These are phyloP conservation scores for Blastobotrys americana DNA, from an alignment of 805 yeast species.

Conservation along the genomic window DNA sequence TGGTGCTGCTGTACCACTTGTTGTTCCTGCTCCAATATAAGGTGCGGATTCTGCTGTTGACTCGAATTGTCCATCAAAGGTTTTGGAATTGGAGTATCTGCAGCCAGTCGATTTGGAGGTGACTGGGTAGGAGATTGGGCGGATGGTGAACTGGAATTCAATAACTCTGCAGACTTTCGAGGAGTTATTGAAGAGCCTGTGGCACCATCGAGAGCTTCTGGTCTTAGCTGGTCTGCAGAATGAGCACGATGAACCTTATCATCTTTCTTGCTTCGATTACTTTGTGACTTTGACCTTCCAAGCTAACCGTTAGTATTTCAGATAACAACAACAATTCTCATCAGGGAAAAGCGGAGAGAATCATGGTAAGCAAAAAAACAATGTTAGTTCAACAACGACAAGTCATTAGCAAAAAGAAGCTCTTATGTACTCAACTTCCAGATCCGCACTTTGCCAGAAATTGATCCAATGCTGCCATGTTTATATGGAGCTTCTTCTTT, in stretches of 20 bases:
- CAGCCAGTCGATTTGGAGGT: conserved; percentile 1
- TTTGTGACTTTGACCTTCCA: conserved; percentile 16
- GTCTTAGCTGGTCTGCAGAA: conserved; percentile 12
- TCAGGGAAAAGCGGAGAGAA: no score
- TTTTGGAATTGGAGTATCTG: conserved; percentile 1
- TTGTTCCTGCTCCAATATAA: conserved; percentile 5
- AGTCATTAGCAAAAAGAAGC: no score
- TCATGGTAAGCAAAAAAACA: no score
- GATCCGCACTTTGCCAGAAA: no score
- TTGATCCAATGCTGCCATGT: no score
- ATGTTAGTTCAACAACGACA: no score
- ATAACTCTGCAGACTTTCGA: conserved; percentile 3
- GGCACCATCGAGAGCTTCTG: conserved; percentile 14
- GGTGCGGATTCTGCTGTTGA: conserved; percentile 2
- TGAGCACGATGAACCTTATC: conserved; percentile 6
- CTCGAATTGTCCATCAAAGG: conserved; percentile 3
- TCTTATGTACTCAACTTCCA: no score
- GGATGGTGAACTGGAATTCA: conserved; percentile 1
- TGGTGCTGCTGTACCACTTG: conserved; percentile 8
- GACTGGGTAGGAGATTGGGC: background rate
- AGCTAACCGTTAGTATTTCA: conserved; percentile 10
- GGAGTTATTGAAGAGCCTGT: conserved; percentile 9
- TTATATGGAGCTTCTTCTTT: no score
- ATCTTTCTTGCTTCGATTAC: conserved; percentile 8
- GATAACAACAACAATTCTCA: no score